Evolutionary conservation across 805 yeast genomes (phyloP).

Genomic region (Saccharomycopsis synnaedendra): DNA sequence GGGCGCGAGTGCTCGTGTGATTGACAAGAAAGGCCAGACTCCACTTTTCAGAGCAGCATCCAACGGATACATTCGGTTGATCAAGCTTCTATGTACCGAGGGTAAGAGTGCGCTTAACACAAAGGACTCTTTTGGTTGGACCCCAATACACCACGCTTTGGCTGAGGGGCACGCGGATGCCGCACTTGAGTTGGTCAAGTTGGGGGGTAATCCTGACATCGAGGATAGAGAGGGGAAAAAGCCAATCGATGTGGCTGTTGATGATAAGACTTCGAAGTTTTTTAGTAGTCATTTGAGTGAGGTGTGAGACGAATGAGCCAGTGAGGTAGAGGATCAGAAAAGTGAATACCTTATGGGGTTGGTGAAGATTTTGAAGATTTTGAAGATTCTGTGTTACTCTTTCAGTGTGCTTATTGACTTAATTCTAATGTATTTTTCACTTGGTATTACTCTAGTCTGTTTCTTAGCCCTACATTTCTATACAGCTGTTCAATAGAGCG

Average conservation of each 20-base stretch:
- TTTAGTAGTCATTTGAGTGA: slow-evolving; percentile 20
- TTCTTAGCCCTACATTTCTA: no score
- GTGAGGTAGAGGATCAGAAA: background rate
- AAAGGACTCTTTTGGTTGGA: slow-evolving; percentile 63
- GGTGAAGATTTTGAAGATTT: no score
- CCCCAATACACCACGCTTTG: slow-evolving; percentile 79
- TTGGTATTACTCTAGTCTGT: no score
- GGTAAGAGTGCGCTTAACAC: slow-evolving; percentile 56
- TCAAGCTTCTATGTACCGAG: slow-evolving; percentile 38
- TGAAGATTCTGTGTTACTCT: no score
- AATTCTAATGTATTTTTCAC: no score
- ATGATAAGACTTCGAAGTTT: slow-evolving; percentile 35
- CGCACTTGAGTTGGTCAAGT: slow-evolving; percentile 45
- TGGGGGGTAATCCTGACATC: slow-evolving; percentile 52
- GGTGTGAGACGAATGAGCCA: background rate
- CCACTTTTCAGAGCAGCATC: slow-evolving; percentile 82
- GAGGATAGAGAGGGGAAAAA: slow-evolving; percentile 42
- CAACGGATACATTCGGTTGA: slow-evolving; percentile 50
- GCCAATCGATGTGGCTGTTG: slow-evolving; percentile 43
- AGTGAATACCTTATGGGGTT: no score
- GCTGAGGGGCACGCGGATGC: slow-evolving; percentile 84
- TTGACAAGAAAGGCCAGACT: slow-evolving; percentile 54
- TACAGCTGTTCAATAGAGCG: no score
- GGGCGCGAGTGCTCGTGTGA: slow-evolving; percentile 50
- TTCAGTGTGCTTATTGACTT: no score